Evolutionary conservation across 2,329 filamentous ascomycete genomes (phyloP), one percentile per base, ranked within the genome.

Genomic region (Fusarium verticillioides): DNA sequence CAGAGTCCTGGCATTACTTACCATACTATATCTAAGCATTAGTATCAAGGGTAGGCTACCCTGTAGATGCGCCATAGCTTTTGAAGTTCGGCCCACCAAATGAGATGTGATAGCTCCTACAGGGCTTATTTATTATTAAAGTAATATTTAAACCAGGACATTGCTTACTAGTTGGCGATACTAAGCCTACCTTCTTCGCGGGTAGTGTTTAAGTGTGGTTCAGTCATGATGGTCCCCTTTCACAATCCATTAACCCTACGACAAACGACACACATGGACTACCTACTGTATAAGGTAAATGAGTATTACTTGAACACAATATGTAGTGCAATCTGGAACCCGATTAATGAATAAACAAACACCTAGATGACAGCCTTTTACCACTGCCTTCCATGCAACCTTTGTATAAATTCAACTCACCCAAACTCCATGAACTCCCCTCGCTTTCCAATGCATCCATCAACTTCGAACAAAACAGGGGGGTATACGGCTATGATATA

Each of bases 401-500:
- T 30, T 63, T 61, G 26, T 36, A 47, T 47, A 37, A 75, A 65
- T 43, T 39, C 23, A 69, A 28, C 57, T 43, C 36, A 40, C 61
- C 49, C 46, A 63, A 77, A 78, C 75, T 69, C 76, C 76, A 43
- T 28, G 47, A 73, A 74, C 67, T 53, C 67, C 71, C 40, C 62
- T 65, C 61, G 66, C 69, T 60, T 70, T 69, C 66, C 57, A 68
- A 72, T 73, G 71, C 70, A 69, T 37, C 40, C 23, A 57, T 61
- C 60, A 37, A 59, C 74, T 63, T 70, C 66, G 62, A 74, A 61
- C 60, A 61, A 69, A 64, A 61, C 46, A 69, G 69, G 62, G 52
- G 75, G 71, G 71, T 77, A 78, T 74, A 65, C 62, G 67, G 71
- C 75, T 69, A 65, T 70, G 71, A 71, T 75, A 63, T 73, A 58